Evolutionary conservation across 768 basidiomycete genomes (phyloP).

Genomic region (Lanmaoa pseudosensibilis): DNA sequence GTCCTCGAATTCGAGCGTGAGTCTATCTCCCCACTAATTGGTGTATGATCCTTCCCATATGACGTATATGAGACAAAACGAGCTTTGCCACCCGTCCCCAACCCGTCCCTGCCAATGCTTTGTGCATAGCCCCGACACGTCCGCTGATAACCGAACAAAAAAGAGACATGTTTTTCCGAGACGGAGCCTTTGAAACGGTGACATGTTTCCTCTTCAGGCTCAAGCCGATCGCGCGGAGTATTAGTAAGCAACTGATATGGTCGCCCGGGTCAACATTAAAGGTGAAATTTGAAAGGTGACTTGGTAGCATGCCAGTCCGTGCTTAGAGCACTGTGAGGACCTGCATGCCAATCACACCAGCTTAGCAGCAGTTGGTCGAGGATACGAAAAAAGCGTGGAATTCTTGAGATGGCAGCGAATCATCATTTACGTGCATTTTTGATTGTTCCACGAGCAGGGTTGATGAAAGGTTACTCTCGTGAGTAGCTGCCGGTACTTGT

Average conservation of each 20-base stretch:
- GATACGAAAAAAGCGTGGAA: neutral
- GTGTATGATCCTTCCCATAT: neutral
- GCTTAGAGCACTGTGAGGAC: neutral
- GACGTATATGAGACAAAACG: conserved; percentile 16
- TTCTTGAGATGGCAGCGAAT: neutral
- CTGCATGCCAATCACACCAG: neutral
- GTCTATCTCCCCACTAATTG: conserved; percentile 4
- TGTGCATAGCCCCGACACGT: conserved; percentile 13
- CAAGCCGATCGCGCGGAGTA: neutral
- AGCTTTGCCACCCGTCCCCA: neutral
- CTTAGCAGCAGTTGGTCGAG: neutral
- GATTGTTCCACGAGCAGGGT: conserved; percentile 20
- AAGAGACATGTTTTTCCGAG: neutral
- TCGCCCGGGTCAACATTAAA: neutral
- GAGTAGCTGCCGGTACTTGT: neutral
- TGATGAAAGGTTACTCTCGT: conserved; percentile 3
- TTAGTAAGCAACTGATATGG: neutral
- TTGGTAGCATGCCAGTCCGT: neutral
- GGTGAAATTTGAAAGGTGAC: neutral
- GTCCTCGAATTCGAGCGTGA: neutral
- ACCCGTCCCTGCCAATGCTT: conserved; percentile 10
- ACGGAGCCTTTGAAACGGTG: conserved; percentile 6
- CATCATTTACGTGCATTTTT: conserved; percentile 13
- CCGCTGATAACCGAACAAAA: conserved; percentile 1
- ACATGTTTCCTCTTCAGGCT: neutral